Evolutionary conservation across 2,329 filamentous ascomycete genomes (phyloP), one percentile per base, ranked within the genome.

Genomic region (Macrophomina phaseolina): DNA sequence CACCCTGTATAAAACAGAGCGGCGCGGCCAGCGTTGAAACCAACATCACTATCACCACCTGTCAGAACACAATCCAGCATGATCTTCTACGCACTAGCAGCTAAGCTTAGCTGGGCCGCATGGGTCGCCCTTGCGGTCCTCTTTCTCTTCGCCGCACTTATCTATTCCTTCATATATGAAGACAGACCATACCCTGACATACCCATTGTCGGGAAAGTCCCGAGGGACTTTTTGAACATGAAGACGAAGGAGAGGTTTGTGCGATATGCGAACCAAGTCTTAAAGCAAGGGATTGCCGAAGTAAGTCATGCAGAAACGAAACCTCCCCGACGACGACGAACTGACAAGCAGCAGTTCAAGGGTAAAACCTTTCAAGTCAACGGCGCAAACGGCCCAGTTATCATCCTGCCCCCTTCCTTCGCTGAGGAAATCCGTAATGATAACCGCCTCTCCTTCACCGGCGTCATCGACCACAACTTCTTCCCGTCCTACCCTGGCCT

Each of bases 391-490:
- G 58, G 58, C 28, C 58, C 58, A 4, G 7, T 62, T 14, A 49
- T 62, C 8, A 49, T 62, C 30, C 32, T 62, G 6, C 58, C 58
- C 0, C 16, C 45, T 16, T 9, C 11, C n/a, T 62, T 62, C n/a
- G 58, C 58, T 9, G 45, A 62, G 12, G 58, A 62, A 9, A 62
- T 62, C 32, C 58, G 58, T 0, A 48, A 62, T 18, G 58, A 62
- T 30, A 30, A 18, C 5, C 58, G 58, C 45, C 42, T 62, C 30
- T 49, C 58, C 30, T 62, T 62, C 30, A 62, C 58, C 5, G 58
- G 58, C 32, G 58, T 62, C n/a, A 62, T 62, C 58, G 58, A 62
- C n/a, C 58, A 62, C 30, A 62, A 62, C n/a, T 62, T 62, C 58
- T 62, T 62, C 45, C 58, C 58, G 3, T 38, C 45, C 11, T 62